Percentiles rank a stretch among this genome's conserved stretches.
Evolutionary conservation across 148 eudicot genomes (phyloP).

Genomic region (Chenopodium suecicum): DNA sequence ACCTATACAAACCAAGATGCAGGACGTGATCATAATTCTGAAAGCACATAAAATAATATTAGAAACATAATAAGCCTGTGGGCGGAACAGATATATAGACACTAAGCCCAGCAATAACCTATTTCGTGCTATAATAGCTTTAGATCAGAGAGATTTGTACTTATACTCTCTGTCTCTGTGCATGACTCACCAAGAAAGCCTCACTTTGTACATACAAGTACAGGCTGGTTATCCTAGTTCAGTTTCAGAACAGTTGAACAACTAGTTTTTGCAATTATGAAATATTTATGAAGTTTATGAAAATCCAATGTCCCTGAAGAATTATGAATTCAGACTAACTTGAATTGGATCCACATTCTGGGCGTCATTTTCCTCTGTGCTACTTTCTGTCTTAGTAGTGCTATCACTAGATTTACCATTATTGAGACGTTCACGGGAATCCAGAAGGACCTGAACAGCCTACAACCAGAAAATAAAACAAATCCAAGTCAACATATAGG

Average conservation of each 20-base stretch:
- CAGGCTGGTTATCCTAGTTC: not conserved
- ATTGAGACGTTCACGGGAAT: constrained; percentile 55
- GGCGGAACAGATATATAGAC: not conserved
- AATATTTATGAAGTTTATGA: not conserved
- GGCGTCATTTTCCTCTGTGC: constrained; percentile 23
- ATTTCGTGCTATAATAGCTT: not conserved
- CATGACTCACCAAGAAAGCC: not conserved
- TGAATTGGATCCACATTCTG: constrained; percentile 72
- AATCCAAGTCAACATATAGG: not conserved
- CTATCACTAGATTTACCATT: constrained; percentile 35
- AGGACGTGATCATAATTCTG: not conserved
- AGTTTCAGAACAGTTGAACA: not conserved
- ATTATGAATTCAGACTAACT: constrained; percentile 48
- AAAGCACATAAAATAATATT: not conserved
- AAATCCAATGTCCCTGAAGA: not conserved
- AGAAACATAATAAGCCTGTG: not conserved
- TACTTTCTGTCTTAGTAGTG: constrained; percentile 23
- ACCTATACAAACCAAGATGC: not conserved
- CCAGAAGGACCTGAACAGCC: constrained; percentile 87
- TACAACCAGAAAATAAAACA: constrained; percentile 22
- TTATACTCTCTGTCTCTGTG: not conserved
- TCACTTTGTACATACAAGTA: not conserved
- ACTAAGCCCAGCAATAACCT: no score
- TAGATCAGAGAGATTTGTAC: not conserved
- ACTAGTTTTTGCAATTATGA: not conserved